Evolutionary conservation across 768 basidiomycete genomes (phyloP).

Genomic region (Leccinum longicurvipes): DNA sequence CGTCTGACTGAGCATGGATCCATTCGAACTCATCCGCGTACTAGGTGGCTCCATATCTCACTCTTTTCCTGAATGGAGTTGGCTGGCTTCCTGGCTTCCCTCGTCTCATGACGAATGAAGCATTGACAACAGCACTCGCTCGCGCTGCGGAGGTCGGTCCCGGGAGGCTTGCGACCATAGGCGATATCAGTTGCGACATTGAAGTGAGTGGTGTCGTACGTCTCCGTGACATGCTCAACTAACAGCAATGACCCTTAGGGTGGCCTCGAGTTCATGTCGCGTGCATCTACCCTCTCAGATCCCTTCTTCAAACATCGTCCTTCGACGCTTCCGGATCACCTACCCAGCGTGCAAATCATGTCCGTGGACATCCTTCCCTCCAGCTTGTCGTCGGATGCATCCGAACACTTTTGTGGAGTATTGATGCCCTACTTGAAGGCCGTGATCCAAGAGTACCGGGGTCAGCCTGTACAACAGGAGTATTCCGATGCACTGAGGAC

Average conservation of each 20-base stretch:
- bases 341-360: conserved; percentile 73
- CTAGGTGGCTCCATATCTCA: conserved; percentile 82
- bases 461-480: conserved; percentile 27
- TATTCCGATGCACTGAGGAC: conserved; percentile 47
- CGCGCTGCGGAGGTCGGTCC: conserved; percentile 48
- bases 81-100: conserved; percentile 83
- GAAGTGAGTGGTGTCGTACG: conserved; percentile 41
- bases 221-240: neutral
- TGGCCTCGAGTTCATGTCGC: conserved; percentile 78
- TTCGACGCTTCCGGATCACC: conserved; percentile 37
- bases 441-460: conserved; percentile 44
- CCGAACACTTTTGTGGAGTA: conserved; percentile 65
- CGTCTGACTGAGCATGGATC: neutral
- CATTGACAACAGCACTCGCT: conserved; percentile 50
- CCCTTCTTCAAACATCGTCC: conserved; percentile 64
- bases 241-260: conserved; percentile 45
- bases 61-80: conserved; percentile 80
- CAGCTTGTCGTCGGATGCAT: conserved; percentile 78
- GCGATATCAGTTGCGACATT: conserved; percentile 90
- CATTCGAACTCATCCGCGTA: neutral
- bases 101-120: conserved; percentile 67
- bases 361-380: conserved; percentile 90
- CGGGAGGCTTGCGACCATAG: conserved; percentile 66
- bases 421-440: conserved; percentile 66
- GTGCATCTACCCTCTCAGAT: conserved; percentile 71